These are phyloP conservation scores for Diplodia sapinea DNA, from an alignment of 2,329 filamentous ascomycete genomes.

Conservation along the genomic window DNA sequence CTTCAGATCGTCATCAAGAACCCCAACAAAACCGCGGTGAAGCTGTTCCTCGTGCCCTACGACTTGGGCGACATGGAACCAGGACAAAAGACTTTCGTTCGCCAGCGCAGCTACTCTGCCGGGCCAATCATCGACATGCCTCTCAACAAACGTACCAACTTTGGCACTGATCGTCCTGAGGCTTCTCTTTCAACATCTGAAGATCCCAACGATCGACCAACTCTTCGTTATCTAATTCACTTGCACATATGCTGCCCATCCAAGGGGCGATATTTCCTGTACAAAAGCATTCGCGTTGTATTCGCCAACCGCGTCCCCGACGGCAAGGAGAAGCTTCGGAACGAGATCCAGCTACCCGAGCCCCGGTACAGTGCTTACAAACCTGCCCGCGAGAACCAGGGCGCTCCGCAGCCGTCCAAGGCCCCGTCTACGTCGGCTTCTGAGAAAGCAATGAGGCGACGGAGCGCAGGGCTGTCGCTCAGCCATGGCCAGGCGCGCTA, in stretches of 20 bases:
- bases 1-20: slow-evolving; percentile 98
- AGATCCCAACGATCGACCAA: slow-evolving; percentile 67
- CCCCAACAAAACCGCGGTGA: slow-evolving; percentile 96
- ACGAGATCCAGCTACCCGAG: slow-evolving; percentile 88
- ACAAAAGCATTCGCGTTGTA: slow-evolving; percentile 90
- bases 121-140: slow-evolving; percentile 81
- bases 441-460: slow-evolving; percentile 41
- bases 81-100: slow-evolving; percentile 93
- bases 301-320: slow-evolving; percentile 97
- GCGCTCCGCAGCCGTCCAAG: slow-evolving; percentile 33
- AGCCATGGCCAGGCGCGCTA: slow-evolving; percentile 42
- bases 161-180: slow-evolving; percentile 61
- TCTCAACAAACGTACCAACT: slow-evolving; percentile 52
- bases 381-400: slow-evolving; percentile 55
- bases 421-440: slow-evolving; percentile 32
- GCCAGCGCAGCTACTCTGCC: slow-evolving; percentile 85
- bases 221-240: slow-evolving; percentile 87
- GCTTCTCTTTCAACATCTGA: slow-evolving; percentile 57
- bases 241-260: slow-evolving; percentile 89
- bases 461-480: slow-evolving; percentile 44
- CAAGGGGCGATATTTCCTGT: slow-evolving; percentile 83
- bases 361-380: slow-evolving; percentile 88
- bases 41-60: slow-evolving; percentile 92
- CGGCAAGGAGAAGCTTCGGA: slow-evolving; percentile 88
- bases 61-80: slow-evolving; percentile 91